Evolutionary conservation across 352 stramenopile genomes (phyloP).

Genomic region (Pythium apleroticum): DNA sequence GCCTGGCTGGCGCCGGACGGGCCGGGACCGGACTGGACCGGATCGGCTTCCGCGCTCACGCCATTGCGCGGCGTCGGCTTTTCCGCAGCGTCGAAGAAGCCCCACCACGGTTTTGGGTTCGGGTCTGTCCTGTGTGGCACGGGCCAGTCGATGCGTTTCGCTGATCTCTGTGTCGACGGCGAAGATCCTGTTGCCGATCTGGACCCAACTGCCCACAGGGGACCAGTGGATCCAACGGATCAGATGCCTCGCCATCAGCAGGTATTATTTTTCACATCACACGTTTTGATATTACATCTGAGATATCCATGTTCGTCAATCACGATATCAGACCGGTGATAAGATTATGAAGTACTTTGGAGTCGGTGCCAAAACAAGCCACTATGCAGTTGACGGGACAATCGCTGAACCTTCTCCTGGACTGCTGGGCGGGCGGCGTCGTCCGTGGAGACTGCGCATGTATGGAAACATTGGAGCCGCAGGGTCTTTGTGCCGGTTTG

Average conservation of each 20-base stretch:
- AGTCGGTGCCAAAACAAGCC: no score
- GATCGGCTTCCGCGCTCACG: background rate
- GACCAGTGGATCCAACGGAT: background rate
- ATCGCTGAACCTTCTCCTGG: no score
- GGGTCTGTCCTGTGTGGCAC: background rate
- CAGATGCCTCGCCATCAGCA: background rate
- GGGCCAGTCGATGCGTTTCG: background rate
- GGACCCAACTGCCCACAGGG: conserved; percentile 18
- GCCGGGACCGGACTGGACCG: background rate
- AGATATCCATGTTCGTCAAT: background rate
- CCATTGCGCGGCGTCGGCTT: background rate
- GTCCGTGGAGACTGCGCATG: no score
- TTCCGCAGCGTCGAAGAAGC: no score
- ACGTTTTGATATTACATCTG: background rate
- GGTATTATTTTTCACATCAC: background rate
- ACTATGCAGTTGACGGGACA: no score
- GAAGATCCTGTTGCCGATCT: conserved; percentile 16
- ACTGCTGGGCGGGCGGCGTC: no score
- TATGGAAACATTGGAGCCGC: no score
- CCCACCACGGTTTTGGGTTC: no score
- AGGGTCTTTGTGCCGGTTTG: no score
- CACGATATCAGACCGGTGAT: background rate
- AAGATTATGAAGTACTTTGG: background rate
- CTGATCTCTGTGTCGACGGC: background rate
- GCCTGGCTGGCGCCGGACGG: background rate